Evolutionary conservation across 306 rosid genomes (phyloP), one percentile per base, ranked within the genome.

Genomic region (Acacia acuminata): DNA sequence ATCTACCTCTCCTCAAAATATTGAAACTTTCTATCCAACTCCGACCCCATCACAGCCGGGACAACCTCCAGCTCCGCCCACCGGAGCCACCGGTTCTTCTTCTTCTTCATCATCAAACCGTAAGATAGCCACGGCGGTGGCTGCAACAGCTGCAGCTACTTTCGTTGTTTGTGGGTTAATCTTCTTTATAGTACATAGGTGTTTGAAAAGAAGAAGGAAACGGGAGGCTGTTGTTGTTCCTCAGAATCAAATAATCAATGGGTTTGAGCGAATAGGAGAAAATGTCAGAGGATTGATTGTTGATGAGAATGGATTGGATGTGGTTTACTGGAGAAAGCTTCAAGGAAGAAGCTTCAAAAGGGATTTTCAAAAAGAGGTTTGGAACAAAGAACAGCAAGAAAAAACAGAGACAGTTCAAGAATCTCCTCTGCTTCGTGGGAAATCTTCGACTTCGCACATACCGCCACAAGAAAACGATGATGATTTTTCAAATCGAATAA

Each of bases 301-400:
- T 64, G 99, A 96, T 83, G 99, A 94, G 83, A 85, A 89, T 81
- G 99, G 99, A 64, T 90, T 96, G 44, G 99, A 96, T 84, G 99
- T 96, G 76, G 66, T 94, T 78, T 94, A 94, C 76, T 96, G 97
- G 99, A 90, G 92, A 79, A 92, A 86, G 27, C 97, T 94, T 60
- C 85, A 90, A 73, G 89, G 67, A 25, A 91, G 64, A 27, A 87
- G 75, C 53, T 76, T 88, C 4, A 78, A 53, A 30, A 84, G 79
- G 67, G 73, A 77, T 78, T 53, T 85, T 4, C 43, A 25, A 11
- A 90, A 83, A 64, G 93, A 88, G 79, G 81, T 75, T 0, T 66
- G 47, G 69, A 71, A 11, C 1, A 50, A 77, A 40, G 78, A 68
- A 42, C 60, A 3, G 13, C 56, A 65, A 72, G 84, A 53, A 30